These are phyloP conservation scores for Grosmannia clavigera DNA, from an alignment of 2,329 filamentous ascomycete genomes.

Conservation along the genomic window DNA sequence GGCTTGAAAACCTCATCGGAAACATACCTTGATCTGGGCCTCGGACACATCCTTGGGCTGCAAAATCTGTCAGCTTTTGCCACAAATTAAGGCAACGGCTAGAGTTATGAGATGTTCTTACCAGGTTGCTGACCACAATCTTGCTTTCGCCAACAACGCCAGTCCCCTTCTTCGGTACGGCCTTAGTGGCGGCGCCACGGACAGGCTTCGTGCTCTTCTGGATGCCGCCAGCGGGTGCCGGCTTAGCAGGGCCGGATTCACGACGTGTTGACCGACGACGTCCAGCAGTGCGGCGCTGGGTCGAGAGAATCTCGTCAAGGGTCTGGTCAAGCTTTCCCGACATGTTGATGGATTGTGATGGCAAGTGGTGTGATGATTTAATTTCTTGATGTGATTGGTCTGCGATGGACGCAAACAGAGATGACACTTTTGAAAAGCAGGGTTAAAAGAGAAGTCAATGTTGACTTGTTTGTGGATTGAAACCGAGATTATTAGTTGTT, in stretches of 20 bases:
- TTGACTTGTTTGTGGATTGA: not conserved
- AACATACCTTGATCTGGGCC: slow-evolving; percentile 99
- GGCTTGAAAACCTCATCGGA: slow-evolving; percentile 62
- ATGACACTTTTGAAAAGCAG: not conserved
- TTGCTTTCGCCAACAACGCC: slow-evolving; percentile 67
- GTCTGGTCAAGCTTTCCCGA: slow-evolving; percentile 93
- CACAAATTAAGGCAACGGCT: too few relatives aligned
- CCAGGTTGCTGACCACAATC: slow-evolving; percentile 97
- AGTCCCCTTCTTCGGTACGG: slow-evolving; percentile 53
- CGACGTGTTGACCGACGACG: slow-evolving; percentile 39
- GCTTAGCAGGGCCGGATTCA: slow-evolving; percentile 39
- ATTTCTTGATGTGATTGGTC: not conserved
- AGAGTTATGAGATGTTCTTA: slow-evolving; percentile 35
- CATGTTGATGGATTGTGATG: slow-evolving; percentile 42
- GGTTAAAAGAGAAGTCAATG: not conserved
- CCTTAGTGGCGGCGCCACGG: slow-evolving; percentile 47
- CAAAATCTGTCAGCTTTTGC: slow-evolving; percentile 29
- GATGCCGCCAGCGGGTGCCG: slow-evolving; percentile 72
- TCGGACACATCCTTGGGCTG: slow-evolving; percentile 95
- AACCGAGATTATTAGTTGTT: not conserved
- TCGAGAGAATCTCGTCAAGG: slow-evolving; percentile 92
- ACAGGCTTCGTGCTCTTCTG: slow-evolving; percentile 60
- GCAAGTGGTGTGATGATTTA: slow-evolving; percentile 5
- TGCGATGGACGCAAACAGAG: not conserved
- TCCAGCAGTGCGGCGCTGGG: slow-evolving; percentile 47